phyloP scores from a whole-genome alignment of 2,329 filamentous ascomycete genomes.

The Trichoderma asperellum region DNA sequence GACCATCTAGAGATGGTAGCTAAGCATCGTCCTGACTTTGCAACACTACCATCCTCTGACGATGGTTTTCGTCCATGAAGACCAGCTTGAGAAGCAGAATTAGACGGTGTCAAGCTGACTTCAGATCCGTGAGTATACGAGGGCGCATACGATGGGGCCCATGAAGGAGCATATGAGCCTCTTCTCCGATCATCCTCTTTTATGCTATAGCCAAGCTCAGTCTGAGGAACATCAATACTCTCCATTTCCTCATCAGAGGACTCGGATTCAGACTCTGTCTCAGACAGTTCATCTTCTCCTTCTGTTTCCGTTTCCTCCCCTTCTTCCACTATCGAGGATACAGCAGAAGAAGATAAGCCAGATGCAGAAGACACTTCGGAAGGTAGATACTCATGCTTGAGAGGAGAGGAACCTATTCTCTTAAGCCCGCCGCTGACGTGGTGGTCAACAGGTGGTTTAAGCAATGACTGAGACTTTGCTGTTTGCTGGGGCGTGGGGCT shows the following conservation, averaged over 20 bases:
- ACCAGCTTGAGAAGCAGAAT: constrained; percentile 76
- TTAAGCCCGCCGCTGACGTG: constrained; percentile 53
- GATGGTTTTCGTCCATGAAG: constrained; percentile 53
- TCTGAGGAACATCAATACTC: constrained; percentile 62
- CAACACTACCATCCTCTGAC: constrained; percentile 48
- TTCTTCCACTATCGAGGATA: constrained; percentile 20
- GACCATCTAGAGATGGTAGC: constrained; percentile 66
- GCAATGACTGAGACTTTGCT: constrained; percentile 32
- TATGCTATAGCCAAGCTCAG: constrained; percentile 62
- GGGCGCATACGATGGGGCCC: constrained; percentile 44
- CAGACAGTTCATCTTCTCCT: constrained; percentile 17
- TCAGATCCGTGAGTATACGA: constrained; percentile 54
- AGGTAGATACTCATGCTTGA: constrained; percentile 96
- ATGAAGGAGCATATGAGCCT: constrained; percentile 30
- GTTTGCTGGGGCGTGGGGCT: constrained; percentile 44
- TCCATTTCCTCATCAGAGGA: constrained; percentile 62
- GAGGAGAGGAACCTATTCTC: constrained; percentile 82
- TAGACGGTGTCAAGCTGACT: constrained; percentile 74
- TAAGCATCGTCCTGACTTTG: constrained; percentile 45
- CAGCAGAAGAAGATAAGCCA: constrained; percentile 26
- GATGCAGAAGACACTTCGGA: constrained; percentile 66
- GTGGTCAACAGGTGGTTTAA: constrained; percentile 45
- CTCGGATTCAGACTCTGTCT: constrained; percentile 34
- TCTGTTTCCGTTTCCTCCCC: constrained; percentile 18
- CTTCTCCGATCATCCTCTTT: constrained; percentile 38